Conservation (phyloP, 1,284 basidiomycete species). For the Ceraceosorus guamensis region DNA sequence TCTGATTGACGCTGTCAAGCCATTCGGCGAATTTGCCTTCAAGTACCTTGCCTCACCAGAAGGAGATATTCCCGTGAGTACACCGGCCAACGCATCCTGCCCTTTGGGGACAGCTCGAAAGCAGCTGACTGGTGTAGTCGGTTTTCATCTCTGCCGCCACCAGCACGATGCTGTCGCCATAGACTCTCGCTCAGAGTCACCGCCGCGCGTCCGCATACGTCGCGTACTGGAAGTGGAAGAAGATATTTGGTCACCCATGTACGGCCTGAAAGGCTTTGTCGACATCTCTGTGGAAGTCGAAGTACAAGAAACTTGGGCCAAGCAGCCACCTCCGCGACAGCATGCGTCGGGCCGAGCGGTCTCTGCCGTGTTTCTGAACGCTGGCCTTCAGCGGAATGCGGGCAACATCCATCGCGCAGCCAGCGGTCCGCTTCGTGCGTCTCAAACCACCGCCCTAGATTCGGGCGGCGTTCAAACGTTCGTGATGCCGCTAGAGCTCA, state of each 20-base stretch:
- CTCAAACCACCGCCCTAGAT: background rate
- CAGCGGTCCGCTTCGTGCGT: background rate
- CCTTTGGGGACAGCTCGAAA: background rate
- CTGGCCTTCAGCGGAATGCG: background rate
- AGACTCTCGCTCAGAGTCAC: slow-evolving; percentile 6
- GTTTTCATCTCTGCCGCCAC: too few species aligned
- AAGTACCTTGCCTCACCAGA: slow-evolving; percentile 23
- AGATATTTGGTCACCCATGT: slow-evolving; percentile 92
- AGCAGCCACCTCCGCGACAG: too few species aligned
- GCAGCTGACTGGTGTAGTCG: background rate
- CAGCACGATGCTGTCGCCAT: slow-evolving; percentile 16
- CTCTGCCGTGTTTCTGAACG: slow-evolving; percentile 10
- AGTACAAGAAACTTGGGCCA: slow-evolving; percentile 33
- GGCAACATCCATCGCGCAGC: background rate
- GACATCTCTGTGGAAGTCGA: slow-evolving; percentile 71
- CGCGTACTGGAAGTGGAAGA: slow-evolving; percentile 70
- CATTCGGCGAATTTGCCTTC: slow-evolving; percentile 34
- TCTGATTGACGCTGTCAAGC: slow-evolving; percentile 21
- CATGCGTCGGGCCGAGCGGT: too few species aligned
- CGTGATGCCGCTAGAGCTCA: slow-evolving; percentile 80
- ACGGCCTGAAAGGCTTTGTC: slow-evolving; percentile 89
- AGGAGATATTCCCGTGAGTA: background rate
- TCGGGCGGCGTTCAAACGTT: too few species aligned
- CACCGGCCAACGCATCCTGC: background rate
- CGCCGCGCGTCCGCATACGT: slow-evolving; percentile 12